Evolutionary conservation across 2,329 filamentous ascomycete species (phyloP).

Genomic region (Clonostachys sp.): DNA sequence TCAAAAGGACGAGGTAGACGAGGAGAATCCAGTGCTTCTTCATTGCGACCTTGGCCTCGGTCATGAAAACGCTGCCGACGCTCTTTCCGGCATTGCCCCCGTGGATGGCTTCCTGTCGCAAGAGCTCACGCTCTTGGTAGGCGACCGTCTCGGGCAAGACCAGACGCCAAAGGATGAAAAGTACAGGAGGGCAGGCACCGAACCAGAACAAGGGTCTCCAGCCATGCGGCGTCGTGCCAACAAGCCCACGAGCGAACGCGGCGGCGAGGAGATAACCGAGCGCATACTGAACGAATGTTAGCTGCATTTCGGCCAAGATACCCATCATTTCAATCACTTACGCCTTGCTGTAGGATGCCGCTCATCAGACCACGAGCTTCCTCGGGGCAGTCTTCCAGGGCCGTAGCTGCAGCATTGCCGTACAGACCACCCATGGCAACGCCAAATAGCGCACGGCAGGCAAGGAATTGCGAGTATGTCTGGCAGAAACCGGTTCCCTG

Average conservation of each 20-base stretch:
- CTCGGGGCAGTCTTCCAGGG: slow-evolving; percentile 67
- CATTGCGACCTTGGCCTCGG: slow-evolving; percentile 74
- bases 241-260: slow-evolving; percentile 59
- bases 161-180: slow-evolving; percentile 77
- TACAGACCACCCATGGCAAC: slow-evolving; percentile 79
- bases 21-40: slow-evolving; percentile 77
- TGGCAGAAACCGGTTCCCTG: slow-evolving; percentile 58
- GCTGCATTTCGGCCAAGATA: background rate
- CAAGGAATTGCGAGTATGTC: slow-evolving; percentile 69
- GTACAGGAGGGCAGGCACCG: slow-evolving; percentile 70
- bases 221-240: slow-evolving; percentile 71
- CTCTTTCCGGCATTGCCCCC: slow-evolving; percentile 14
- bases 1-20: slow-evolving; percentile 76
- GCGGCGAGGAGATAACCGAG: slow-evolving; percentile 60
- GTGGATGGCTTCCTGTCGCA: slow-evolving; percentile 32
- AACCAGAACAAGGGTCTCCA: slow-evolving; percentile 93
- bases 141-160: slow-evolving; percentile 74
- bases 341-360: slow-evolving; percentile 70
- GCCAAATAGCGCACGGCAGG: slow-evolving; percentile 71
- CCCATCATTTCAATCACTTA: slow-evolving; percentile 16
- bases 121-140: slow-evolving; percentile 61
- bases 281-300: slow-evolving; percentile 37
- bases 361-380: slow-evolving; percentile 70
- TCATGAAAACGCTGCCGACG: slow-evolving; percentile 45
- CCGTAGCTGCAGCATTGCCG: slow-evolving; percentile 75